Conservation (phyloP, 176 grass and related monocot species). For the Juncus effusus region DNA sequence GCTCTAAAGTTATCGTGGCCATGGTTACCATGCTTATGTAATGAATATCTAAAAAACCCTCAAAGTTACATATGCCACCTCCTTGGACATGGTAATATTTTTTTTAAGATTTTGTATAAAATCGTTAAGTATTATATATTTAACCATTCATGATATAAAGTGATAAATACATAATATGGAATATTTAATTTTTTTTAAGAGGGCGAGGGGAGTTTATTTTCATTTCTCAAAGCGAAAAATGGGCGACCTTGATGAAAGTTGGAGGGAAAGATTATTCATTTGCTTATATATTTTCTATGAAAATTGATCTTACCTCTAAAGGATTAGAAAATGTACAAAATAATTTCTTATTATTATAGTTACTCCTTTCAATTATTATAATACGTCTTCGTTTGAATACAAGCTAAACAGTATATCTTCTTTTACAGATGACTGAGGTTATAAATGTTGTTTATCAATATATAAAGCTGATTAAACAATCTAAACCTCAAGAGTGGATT, state of each 20-base stretch:
- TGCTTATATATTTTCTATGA: slow-evolving; percentile 86
- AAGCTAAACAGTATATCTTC: background rate
- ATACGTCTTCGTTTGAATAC: no score
- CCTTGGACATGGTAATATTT: slow-evolving; percentile 64
- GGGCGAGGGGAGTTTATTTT: slow-evolving; percentile 91
- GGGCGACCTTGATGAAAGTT: slow-evolving; percentile 65
- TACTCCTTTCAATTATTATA: no score
- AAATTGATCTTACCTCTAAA: slow-evolving; percentile 71
- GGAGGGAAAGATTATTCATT: slow-evolving; percentile 74
- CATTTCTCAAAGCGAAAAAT: slow-evolving; percentile 88
- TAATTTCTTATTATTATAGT: slow-evolving; percentile 5
- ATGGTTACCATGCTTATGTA: slow-evolving; percentile 85
- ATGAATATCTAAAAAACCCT: slow-evolving; percentile 92
- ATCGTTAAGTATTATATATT: background rate
- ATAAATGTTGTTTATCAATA: slow-evolving; percentile 78
- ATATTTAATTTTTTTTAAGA: slow-evolving; percentile 55
- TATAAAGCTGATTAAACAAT: slow-evolving; percentile 68
- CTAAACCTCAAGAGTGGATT: slow-evolving; percentile 90
- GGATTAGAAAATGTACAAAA: slow-evolving; percentile 75
- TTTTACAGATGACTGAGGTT: slow-evolving; percentile 60
- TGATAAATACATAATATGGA: background rate
- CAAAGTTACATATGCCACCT: slow-evolving; percentile 87
- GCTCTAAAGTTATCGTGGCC: slow-evolving; percentile 74
- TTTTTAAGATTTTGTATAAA: background rate
- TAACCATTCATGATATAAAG: slow-evolving; percentile 4